Base-by-base conservation (phyloP, 371 early-diverging fungal species). In the Apophysomyces variabilis region DNA sequence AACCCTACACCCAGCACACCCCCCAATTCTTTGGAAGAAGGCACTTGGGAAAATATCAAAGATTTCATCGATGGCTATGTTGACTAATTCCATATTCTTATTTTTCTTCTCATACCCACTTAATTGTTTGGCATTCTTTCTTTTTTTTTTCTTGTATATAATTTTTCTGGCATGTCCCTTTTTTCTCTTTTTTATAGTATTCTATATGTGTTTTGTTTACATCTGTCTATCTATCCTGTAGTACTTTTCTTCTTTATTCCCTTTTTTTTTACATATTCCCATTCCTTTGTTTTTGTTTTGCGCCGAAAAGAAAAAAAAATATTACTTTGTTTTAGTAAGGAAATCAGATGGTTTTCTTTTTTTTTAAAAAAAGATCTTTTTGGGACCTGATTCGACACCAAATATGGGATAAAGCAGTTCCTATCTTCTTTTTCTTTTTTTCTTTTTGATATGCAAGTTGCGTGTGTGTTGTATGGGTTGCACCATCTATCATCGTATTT, bases 1-100 rank as follows among this genome's bases (percentile, higher is more conserved):
- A 38, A 13, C 26, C 18, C 26, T 57, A 46, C 43, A 14, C 12
- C 13, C 12, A 39, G 39, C 7, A 36, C 62, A 9, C 39, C 67
- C 38, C 44, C 57, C n/a, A 14, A 41, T 11, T 26, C 64, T 35
- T 38, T 68, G 50, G 60, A 63, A 58, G 56, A 37, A 37, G 41
- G 41, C 32, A 59, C 44, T 5, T 68, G 68, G 68, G 68, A 68
- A 21, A 38, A 16, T 5, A 68, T 68, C 43, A 59, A 68, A 41
- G 60, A 58, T 21, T 68, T 68, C 60, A 54, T 68, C 39, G 44
- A 60, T 18, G 68, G 68, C 12, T 68, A 62, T 38, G 21, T 54
- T 14, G 64, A 68, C 21, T 63, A 36, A 68, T 18, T 21, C 7
- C 56, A 58, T 63, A 4, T 38, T 4, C 43, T 39, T 8, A 14